phyloP scores from a whole-genome alignment of 2,329 filamentous ascomycete species.

The Delphinella strobiligena region DNA sequence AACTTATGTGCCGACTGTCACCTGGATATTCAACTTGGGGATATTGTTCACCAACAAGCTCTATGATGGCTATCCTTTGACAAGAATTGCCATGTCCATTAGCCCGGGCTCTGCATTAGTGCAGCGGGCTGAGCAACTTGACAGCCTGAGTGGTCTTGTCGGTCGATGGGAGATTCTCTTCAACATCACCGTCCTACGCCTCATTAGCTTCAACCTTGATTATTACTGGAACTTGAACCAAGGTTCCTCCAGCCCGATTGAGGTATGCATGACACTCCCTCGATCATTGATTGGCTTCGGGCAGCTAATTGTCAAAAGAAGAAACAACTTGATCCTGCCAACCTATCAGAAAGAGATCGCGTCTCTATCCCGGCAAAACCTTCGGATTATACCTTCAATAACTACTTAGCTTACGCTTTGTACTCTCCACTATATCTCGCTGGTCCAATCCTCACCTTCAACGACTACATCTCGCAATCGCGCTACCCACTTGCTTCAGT shows the following conservation, averaged over 20 bases:
- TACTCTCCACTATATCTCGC: conserved; percentile 90
- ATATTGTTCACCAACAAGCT: conserved; percentile 87
- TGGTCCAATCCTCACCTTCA: conserved; percentile 92
- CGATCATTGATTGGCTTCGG: background rate
- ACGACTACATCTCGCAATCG: conserved; percentile 86
- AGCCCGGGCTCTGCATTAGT: conserved; percentile 15
- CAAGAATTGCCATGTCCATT: conserved; percentile 43
- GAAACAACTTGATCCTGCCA: conserved; percentile 83
- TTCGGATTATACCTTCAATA: conserved; percentile 64
- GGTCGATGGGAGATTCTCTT: conserved; percentile 93
- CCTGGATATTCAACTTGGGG: conserved; percentile 82
- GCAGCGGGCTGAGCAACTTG: conserved; percentile 57
- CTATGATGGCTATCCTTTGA: conserved; percentile 62
- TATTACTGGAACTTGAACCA: conserved; percentile 81
- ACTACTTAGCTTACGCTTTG: conserved; percentile 79
- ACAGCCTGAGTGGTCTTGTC: conserved; percentile 72
- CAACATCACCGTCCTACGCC: conserved; percentile 82
- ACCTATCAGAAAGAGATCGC: conserved; percentile 80
- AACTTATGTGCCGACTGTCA: conserved; percentile 57
- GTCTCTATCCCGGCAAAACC: conserved; percentile 61
- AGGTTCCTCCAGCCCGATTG: conserved; percentile 53
- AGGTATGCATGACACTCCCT: conserved; percentile 49
- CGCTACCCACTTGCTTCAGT: conserved; percentile 63
- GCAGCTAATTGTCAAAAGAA: conserved; percentile 79
- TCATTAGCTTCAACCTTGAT: conserved; percentile 95